phyloP scores from a whole-genome alignment of 768 basidiomycete genomes.

The Trametes gibbosa region DNA sequence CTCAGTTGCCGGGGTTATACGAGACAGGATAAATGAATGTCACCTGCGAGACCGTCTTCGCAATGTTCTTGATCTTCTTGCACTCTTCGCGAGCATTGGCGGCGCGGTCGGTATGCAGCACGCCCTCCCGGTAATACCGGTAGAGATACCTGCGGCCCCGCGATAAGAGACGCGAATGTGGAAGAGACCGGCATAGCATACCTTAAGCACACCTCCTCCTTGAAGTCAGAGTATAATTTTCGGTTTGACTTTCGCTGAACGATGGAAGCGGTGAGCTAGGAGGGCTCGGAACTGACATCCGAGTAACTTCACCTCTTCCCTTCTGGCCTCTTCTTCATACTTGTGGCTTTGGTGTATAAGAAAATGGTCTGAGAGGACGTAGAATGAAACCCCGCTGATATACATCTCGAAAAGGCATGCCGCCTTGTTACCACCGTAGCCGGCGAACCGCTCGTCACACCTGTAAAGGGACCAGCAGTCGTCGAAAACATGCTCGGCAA shows the following conservation, averaged over 20 bases:
- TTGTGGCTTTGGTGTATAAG: slow-evolving; percentile 83
- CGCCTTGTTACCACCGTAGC: slow-evolving; percentile 91
- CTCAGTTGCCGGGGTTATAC: not conserved
- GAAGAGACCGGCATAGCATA: slow-evolving; percentile 26
- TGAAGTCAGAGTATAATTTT: slow-evolving; percentile 74
- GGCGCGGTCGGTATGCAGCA: slow-evolving; percentile 49
- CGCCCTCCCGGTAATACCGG: slow-evolving; percentile 49
- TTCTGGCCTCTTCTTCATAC: slow-evolving; percentile 74
- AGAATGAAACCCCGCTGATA: slow-evolving; percentile 79
- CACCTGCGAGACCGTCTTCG: slow-evolving; percentile 41
- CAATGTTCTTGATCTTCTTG: slow-evolving; percentile 55
- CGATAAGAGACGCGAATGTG: not conserved
- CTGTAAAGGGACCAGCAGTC: slow-evolving; percentile 35
- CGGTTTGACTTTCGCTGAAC: slow-evolving; percentile 69
- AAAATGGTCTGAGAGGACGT: slow-evolving; percentile 84
- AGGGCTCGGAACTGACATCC: not conserved
- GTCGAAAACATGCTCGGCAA: slow-evolving; percentile 2
- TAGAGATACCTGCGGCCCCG: slow-evolving; percentile 54
- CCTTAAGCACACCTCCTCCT: slow-evolving; percentile 73
- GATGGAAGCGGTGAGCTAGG: not conserved
- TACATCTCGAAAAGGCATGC: slow-evolving; percentile 92
- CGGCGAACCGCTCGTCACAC: slow-evolving; percentile 90
- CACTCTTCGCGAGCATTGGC: slow-evolving; percentile 61
- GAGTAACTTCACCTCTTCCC: slow-evolving; percentile 52
- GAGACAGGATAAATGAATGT: not conserved